These are phyloP conservation scores for Cucumis cinereus DNA, from an alignment of 306 rosid genomes.

Conservation along the genomic window DNA sequence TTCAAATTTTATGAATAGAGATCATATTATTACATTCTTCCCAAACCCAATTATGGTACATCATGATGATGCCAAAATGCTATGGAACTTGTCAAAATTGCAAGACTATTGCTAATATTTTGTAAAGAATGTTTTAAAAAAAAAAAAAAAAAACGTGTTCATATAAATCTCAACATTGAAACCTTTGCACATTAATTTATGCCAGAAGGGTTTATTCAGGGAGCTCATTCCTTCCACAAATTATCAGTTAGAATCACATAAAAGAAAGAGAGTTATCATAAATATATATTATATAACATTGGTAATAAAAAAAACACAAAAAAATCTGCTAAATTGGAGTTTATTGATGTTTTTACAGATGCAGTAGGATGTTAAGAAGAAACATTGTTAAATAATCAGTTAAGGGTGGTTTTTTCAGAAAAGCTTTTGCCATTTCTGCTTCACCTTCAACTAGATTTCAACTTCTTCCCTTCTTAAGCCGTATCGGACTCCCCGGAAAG, in stretches of 20 bases:
- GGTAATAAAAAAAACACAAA: neutral
- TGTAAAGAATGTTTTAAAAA: too few species aligned
- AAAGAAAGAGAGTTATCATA: neutral
- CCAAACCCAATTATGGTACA: too few species aligned
- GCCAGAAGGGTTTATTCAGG: neutral
- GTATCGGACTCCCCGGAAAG: neutral
- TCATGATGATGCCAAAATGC: too few species aligned
- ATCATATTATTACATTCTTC: too few species aligned
- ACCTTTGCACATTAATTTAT: neutral
- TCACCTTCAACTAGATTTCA: neutral
- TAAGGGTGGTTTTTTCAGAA: neutral
- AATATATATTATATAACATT: neutral
- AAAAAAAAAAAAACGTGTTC: too few species aligned
- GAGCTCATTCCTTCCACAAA: neutral
- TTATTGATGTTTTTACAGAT: neutral
- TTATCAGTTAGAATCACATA: neutral
- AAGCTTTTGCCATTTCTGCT: neutral
- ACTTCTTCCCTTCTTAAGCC: slow-evolving; percentile 7
- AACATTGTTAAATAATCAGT: neutral
- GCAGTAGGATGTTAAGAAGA: neutral
- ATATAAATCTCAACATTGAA: too few species aligned
- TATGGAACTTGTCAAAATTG: too few species aligned
- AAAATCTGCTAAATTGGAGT: neutral
- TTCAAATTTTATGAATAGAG: too few species aligned
- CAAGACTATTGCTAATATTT: too few species aligned